Base-by-base conservation (phyloP, 345 rosid species). In the Euphorbia peplus region DNA sequence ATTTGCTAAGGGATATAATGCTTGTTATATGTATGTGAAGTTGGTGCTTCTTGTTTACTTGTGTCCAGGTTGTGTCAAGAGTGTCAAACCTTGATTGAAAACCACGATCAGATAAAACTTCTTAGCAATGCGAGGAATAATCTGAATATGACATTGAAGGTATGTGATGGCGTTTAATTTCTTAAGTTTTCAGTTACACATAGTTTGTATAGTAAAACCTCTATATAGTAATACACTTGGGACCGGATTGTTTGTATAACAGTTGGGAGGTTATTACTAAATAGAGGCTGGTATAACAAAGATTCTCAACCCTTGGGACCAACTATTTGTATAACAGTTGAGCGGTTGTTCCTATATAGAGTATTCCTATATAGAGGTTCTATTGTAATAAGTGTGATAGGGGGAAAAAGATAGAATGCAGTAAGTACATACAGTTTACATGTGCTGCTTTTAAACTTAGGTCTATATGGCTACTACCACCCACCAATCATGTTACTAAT, bases 71-170 rank as follows among this genome's bases (percentile, higher is more conserved):
- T 87, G 57, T 95, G 99, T 62, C 93, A 83, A 71, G 99, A 95
- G 76, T 95, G 99, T 68, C 99, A 95, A 80, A 95, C 77, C 50
- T 90, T 95, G 81, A 95, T 95, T 73, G 97, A 95, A 55, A 95
- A 95, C 76, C 99, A 95, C 68, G 98, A 95, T 79, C 98, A 95
- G 76, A 95, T 95, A 73, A 91, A 95, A 90, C 88, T 95, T 63
- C 88, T 95, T 68, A 95, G 98, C 82, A 90, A 95, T 79, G 90
- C 91, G 32, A 83, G 98, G 83, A 95, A 92, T 81, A 95, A 95
- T 81, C 83, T 95, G 47, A 92, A 83, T 69, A 92, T 83, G 51
- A 95, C 98, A 44, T 77, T 95, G 65, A 95, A 92, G 93, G 99
- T 95, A 63, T 28, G 67, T 46, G 11, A 5, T 44, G 39, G 12